Percentiles rank a stretch among this genome's conserved stretches.
These are phyloP conservation scores for Penicillium sumatraense DNA, from an alignment of 2,329 filamentous ascomycete genomes.

Conservation along the genomic window DNA sequence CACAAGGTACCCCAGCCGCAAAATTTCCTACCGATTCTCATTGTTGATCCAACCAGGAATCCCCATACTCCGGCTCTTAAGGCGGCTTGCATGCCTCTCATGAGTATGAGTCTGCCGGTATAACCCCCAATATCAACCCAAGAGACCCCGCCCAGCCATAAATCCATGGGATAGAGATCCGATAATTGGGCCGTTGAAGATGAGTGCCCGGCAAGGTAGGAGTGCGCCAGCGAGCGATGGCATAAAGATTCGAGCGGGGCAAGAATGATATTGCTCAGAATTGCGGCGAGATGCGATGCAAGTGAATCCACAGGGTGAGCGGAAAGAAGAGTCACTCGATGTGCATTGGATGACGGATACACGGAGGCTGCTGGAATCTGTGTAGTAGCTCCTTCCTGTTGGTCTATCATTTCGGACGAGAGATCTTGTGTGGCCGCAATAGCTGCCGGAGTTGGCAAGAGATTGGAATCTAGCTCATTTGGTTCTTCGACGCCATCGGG, in stretches of 20 bases:
- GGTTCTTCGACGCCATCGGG: conserved; percentile 39
- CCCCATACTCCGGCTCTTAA: conserved; percentile 45
- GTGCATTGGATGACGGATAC: conserved; percentile 25
- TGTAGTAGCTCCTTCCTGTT: conserved; percentile 23
- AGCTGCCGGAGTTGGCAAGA: conserved; percentile 14
- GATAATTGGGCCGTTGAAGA: conserved; percentile 26
- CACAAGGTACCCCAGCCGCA: conserved; percentile 46
- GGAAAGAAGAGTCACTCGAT: conserved; percentile 49
- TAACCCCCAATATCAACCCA: conserved; percentile 38
- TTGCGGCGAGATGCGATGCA: conserved; percentile 45
- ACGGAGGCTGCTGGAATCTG: conserved; percentile 17
- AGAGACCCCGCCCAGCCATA: conserved; percentile 42
- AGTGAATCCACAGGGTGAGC: conserved; percentile 48
- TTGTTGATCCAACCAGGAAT: conserved; percentile 41
- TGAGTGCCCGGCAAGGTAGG: conserved; percentile 38
- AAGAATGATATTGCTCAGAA: conserved; percentile 43
- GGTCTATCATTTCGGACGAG: background rate
- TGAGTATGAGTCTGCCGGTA: conserved; percentile 40
- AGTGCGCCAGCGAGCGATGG: conserved; percentile 44
- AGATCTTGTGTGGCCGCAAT: background rate
- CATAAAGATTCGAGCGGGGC: conserved; percentile 47
- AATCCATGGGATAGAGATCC: conserved; percentile 37
- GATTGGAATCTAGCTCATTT: conserved; percentile 24
- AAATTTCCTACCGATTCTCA: conserved; percentile 44
- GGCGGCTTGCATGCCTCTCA: conserved; percentile 43